Evolutionary conservation across 495 filamentous ascomycete species (phyloP).

Genomic region (Penicillium fimorum): DNA sequence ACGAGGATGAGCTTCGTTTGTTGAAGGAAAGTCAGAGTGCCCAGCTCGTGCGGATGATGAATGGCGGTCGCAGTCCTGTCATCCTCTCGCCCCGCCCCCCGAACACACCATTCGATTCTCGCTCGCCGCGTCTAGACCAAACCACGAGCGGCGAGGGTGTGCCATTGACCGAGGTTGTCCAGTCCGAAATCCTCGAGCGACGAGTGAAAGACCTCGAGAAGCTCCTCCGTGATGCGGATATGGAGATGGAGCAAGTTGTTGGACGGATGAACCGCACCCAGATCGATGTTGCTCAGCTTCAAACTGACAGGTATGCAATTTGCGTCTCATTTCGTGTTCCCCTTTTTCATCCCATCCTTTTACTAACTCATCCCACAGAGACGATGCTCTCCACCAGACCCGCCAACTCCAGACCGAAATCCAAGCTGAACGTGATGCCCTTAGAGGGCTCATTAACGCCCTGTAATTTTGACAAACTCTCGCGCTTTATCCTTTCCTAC

Average conservation of each 20-base stretch:
- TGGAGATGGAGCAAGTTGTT: slow-evolving; percentile 94
- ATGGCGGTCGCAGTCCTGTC: slow-evolving; percentile 42
- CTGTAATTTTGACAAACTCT: slow-evolving; percentile 5
- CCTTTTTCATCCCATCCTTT: slow-evolving; percentile 6
- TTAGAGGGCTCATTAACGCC: slow-evolving; percentile 40
- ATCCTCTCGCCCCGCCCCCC: slow-evolving; percentile 52
- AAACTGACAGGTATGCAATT: slow-evolving; percentile 71
- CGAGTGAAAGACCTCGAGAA: slow-evolving; percentile 78
- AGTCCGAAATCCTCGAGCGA: slow-evolving; percentile 70
- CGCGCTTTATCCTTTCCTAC: slow-evolving; percentile 5
- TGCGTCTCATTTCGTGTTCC: slow-evolving; percentile 4
- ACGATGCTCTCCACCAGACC: slow-evolving; percentile 82
- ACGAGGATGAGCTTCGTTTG: slow-evolving; percentile 79
- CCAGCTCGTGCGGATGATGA: slow-evolving; percentile 75
- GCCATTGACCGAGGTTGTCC: slow-evolving; percentile 59
- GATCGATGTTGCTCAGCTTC: slow-evolving; percentile 88
- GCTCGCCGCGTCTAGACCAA: slow-evolving; percentile 57
- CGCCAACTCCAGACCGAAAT: slow-evolving; percentile 69
- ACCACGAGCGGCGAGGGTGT: slow-evolving; percentile 57
- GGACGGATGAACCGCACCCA: slow-evolving; percentile 89
- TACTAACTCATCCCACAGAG: slow-evolving; percentile 52
- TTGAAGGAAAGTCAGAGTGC: slow-evolving; percentile 74
- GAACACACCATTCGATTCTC: slow-evolving; percentile 58
- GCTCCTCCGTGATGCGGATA: slow-evolving; percentile 76
- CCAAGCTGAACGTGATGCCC: slow-evolving; percentile 55